A percentile compares a stretch with the other conserved stretches of the same genome.
Conservation (phyloP, 192 early-diverging fungal species). For the Jimgerdemannia lactiflua region DNA sequence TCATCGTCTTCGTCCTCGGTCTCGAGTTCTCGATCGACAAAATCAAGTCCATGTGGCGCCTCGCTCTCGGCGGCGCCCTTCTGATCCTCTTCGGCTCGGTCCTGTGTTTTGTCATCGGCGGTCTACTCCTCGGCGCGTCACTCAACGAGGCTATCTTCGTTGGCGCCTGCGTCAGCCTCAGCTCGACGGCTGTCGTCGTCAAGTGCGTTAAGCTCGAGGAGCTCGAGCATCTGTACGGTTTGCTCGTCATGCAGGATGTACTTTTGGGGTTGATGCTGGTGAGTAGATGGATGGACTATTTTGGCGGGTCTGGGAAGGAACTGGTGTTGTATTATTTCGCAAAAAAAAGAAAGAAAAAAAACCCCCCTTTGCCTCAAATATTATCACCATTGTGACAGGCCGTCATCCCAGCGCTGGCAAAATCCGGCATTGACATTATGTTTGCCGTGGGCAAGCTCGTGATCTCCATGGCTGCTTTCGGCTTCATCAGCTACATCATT, state of each 20-base stretch:
- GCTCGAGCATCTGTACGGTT: slow-evolving; percentile 49
- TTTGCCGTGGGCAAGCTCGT: slow-evolving; percentile 24
- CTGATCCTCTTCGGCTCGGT: slow-evolving; percentile 41
- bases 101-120: slow-evolving; percentile 27
- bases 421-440: slow-evolving; percentile 36
- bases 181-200: slow-evolving; percentile 50
- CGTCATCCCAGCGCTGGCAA: slow-evolving; percentile 33
- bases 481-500: slow-evolving; percentile 4
- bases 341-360: neutral
- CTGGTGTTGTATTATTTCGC: too few relatives aligned
- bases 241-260: slow-evolving; percentile 56
- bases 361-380: neutral
- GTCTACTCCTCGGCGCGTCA: slow-evolving; percentile 27
- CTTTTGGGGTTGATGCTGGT: slow-evolving; percentile 53
- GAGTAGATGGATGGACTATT: slow-evolving; percentile 11
- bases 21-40: slow-evolving; percentile 58
- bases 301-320: neutral
- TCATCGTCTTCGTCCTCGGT: slow-evolving; percentile 58
- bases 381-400: slow-evolving; percentile 17
- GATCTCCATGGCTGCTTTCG: slow-evolving; percentile 38
- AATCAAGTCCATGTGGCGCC: slow-evolving; percentile 42
- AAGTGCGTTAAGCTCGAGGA: slow-evolving; percentile 37
- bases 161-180: slow-evolving; percentile 47
- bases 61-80: slow-evolving; percentile 43
- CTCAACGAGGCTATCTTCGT: slow-evolving; percentile 45